These are phyloP conservation scores for Citrus unshiu DNA, from an alignment of 345 rosid species.

Conservation along the genomic window DNA sequence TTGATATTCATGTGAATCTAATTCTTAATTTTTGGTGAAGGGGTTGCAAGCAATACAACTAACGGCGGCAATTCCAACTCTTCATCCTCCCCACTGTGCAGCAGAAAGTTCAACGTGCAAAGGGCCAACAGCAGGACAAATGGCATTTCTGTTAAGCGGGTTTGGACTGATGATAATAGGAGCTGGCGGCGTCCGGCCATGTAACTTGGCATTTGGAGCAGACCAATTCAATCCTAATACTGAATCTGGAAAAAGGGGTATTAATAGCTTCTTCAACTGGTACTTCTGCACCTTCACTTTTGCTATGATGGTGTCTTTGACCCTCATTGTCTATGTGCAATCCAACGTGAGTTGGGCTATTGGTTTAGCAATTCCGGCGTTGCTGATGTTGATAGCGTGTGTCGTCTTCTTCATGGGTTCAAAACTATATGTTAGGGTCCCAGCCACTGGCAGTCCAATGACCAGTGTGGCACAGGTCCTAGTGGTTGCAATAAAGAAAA, in stretches of 20 bases:
- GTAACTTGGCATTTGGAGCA: constrained; percentile 75
- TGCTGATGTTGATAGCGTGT: constrained; percentile 60
- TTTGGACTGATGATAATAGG: constrained; percentile 53
- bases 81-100: constrained; percentile 53
- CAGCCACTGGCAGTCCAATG: constrained; percentile 74
- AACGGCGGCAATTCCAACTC: constrained; percentile 52
- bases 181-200: constrained; percentile 77
- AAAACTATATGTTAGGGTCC: constrained; percentile 63
- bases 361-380: constrained; percentile 66
- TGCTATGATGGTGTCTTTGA: constrained; percentile 64
- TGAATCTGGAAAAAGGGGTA: constrained; percentile 66
- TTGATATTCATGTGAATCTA: neutral
- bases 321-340: constrained; percentile 67
- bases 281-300: constrained; percentile 79
- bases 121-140: constrained; percentile 60
- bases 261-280: constrained; percentile 86
- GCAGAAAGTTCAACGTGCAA: constrained; percentile 28
- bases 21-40: constrained; percentile 24
- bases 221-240: constrained; percentile 77
- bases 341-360: constrained; percentile 76
- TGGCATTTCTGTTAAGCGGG: constrained; percentile 46
- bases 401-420: constrained; percentile 54
- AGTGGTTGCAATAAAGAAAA: constrained; percentile 28
- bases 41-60: constrained; percentile 56
- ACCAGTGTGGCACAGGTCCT: constrained; percentile 45